Percentiles rank a stretch among this genome's conserved stretches.
These are phyloP conservation scores for Nakaseomyces nivariensis DNA, from an alignment of 1,139 yeast species.

Conservation along the genomic window DNA sequence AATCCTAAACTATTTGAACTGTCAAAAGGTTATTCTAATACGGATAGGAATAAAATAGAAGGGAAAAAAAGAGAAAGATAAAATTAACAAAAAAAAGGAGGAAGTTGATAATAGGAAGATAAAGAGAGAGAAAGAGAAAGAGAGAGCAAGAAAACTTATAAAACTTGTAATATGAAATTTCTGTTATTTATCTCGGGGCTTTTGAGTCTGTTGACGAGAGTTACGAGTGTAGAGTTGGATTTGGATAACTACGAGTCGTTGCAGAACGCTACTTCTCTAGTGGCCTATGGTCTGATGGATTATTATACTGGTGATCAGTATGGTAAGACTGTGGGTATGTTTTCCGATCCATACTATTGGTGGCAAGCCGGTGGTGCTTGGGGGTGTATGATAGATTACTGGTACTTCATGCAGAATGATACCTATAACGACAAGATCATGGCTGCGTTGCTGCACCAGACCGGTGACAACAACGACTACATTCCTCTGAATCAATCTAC, in stretches of 20 bases:
- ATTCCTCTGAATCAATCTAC: conserved; percentile 84
- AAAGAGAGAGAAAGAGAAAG: too few species aligned
- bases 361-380: conserved; percentile 99
- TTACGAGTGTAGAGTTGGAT: conserved; percentile 31
- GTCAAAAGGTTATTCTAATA: too few species aligned
- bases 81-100: too few species aligned
- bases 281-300: conserved; percentile 69
- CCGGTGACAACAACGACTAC: conserved; percentile 66
- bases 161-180: not conserved
- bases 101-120: too few species aligned
- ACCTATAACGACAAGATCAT: conserved; percentile 52
- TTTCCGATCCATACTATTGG: conserved; percentile 85
- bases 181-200: not conserved
- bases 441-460: conserved; percentile 61
- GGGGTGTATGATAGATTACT: conserved; percentile 76
- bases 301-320: conserved; percentile 63
- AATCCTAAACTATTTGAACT: too few species aligned
- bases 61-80: too few species aligned
- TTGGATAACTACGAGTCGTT: conserved; percentile 33
- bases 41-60: too few species aligned
- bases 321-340: conserved; percentile 82
- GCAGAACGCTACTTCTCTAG: conserved; percentile 43
- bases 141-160: too few species aligned
- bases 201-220: not conserved
- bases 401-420: conserved; percentile 61